Evolutionary conservation across 108 stramenopile genomes (phyloP).

Genomic region (Cylindrotheca fusiformis): DNA sequence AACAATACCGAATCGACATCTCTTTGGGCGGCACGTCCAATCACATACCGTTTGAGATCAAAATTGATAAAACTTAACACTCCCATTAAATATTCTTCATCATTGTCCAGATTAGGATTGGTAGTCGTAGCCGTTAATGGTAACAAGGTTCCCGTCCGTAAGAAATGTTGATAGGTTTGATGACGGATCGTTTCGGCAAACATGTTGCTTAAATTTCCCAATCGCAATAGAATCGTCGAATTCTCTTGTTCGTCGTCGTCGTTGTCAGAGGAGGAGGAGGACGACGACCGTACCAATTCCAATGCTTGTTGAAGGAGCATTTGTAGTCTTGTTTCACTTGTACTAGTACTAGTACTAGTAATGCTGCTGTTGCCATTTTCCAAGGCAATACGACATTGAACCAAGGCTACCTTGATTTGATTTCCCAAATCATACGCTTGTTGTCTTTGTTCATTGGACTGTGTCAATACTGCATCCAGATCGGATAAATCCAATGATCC

Average conservation of each 20-base stretch:
- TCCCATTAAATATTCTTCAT: slow-evolving; percentile 82
- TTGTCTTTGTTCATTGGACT: slow-evolving; percentile 1
- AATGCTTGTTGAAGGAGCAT: neutral
- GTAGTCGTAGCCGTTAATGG: slow-evolving; percentile 17
- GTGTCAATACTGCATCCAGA: neutral
- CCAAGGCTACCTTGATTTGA: neutral
- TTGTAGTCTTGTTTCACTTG: neutral
- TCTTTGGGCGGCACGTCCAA: slow-evolving; percentile 63
- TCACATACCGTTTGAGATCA: slow-evolving; percentile 63
- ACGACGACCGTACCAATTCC: neutral
- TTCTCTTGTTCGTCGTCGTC: neutral
- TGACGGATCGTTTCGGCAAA: slow-evolving; percentile 68
- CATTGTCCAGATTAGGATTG: slow-evolving; percentile 32
- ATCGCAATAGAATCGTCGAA: slow-evolving; percentile 32
- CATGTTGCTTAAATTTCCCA: slow-evolving; percentile 43
- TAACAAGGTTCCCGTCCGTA: slow-evolving; percentile 38
- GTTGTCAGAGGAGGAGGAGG: neutral
- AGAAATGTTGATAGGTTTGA: slow-evolving; percentile 57
- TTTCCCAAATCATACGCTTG: neutral
- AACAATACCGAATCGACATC: slow-evolving; percentile 46
- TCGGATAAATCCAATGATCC: slow-evolving; percentile 24
- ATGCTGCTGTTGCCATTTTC: neutral
- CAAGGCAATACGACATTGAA: neutral
- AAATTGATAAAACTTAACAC: slow-evolving; percentile 71
- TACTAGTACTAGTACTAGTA: neutral